Conservation (phyloP, 106 monocot genomes). For the Triglochin maritima region DNA sequence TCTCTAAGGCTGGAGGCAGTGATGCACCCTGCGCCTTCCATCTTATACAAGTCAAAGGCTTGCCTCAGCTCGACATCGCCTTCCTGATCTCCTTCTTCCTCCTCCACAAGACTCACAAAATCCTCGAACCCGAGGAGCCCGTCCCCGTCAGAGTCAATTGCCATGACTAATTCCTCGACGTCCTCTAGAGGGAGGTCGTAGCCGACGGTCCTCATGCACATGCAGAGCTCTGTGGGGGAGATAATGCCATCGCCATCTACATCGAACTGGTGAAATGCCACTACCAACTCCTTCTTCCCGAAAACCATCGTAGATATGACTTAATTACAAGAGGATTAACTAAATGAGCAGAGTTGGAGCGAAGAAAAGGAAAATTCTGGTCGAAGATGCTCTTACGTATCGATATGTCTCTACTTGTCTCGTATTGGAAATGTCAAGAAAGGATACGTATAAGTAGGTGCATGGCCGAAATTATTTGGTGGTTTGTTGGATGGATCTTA, state of each 20-base stretch:
- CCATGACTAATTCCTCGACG: slow-evolving; percentile 3
- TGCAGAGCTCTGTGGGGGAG: slow-evolving; percentile 22
- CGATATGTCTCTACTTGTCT: too few species aligned
- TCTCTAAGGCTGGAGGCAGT: slow-evolving; percentile 9
- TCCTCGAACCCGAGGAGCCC: slow-evolving; percentile 27
- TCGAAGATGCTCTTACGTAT: too few species aligned
- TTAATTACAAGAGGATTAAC: too few species aligned
- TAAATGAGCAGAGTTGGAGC: too few species aligned
- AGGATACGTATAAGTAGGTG: too few species aligned
- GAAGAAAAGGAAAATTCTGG: too few species aligned
- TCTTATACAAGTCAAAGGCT: slow-evolving; percentile 30
- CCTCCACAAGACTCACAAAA: slow-evolving; percentile 13
- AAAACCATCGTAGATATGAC: not conserved
- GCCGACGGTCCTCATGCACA: slow-evolving; percentile 10
- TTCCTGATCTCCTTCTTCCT: slow-evolving; percentile 3
- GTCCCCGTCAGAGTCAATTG: slow-evolving; percentile 29
- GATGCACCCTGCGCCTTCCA: slow-evolving; percentile 24
- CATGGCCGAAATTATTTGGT: too few species aligned
- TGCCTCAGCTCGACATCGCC: slow-evolving; percentile 8
- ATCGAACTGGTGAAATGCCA: slow-evolving; percentile 20
- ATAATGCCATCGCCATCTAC: slow-evolving; percentile 25
- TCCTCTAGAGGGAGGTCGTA: slow-evolving; percentile 4
- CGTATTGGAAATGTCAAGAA: too few species aligned
- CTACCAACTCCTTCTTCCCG: not conserved
- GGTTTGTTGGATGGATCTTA: too few species aligned